phyloP scores from a whole-genome alignment of 1,284 basidiomycete species.

The Rhodotorula sp. region DNA sequence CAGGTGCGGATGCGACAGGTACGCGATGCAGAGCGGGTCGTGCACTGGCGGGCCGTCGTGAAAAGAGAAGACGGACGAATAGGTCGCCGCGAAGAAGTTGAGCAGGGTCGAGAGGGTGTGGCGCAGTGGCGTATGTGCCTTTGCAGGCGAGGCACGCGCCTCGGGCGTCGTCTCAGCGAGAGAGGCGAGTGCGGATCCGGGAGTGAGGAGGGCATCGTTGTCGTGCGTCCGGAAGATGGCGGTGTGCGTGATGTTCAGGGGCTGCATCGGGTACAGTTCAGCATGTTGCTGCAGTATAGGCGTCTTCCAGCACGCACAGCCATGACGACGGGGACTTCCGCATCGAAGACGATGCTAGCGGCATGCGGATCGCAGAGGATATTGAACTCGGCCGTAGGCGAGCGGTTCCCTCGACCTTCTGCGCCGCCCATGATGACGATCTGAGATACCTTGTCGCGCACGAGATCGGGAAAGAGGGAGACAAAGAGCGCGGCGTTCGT shows the following conservation, averaged over 20 bases:
- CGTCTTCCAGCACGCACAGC: slow-evolving; percentile 50
- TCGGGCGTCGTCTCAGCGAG: slow-evolving; percentile 10
- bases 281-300: background rate
- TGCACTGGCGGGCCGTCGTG: slow-evolving; percentile 76
- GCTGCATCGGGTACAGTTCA: slow-evolving; percentile 44
- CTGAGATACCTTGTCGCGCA: slow-evolving; percentile 65
- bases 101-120: slow-evolving; percentile 71
- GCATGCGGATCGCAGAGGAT: slow-evolving; percentile 73
- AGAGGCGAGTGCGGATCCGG: slow-evolving; percentile 26
- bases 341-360: slow-evolving; percentile 63
- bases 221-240: slow-evolving; percentile 64
- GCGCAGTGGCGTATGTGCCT: slow-evolving; percentile 60
- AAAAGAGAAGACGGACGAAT: slow-evolving; percentile 70
- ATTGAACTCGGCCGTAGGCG: slow-evolving; percentile 75
- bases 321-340: slow-evolving; percentile 57
- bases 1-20: slow-evolving; percentile 64
- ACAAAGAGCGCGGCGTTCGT: slow-evolving; percentile 79
- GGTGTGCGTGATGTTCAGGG: slow-evolving; percentile 79
- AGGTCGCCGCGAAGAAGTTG: slow-evolving; percentile 59
- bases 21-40: slow-evolving; percentile 75
- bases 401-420: slow-evolving; percentile 75
- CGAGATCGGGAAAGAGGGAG: slow-evolving; percentile 66
- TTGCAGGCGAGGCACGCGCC: slow-evolving; percentile 1
- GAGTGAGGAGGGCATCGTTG: slow-evolving; percentile 58
- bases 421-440: slow-evolving; percentile 86